Conservation (phyloP, 768 basidiomycete genomes). For the Leccinum rimulosum region DNA sequence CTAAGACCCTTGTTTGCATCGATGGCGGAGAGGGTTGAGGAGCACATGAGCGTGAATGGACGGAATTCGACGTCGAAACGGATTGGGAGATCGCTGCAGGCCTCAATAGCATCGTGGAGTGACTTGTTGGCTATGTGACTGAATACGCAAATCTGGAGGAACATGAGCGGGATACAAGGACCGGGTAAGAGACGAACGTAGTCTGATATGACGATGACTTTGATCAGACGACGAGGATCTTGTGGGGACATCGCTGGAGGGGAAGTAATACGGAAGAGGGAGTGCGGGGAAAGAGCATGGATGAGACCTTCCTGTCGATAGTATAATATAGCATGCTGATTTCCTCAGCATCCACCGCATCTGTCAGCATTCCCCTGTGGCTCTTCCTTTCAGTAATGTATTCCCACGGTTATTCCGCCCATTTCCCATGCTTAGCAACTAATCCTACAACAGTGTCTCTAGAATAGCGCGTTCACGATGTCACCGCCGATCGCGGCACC, state of each 20-base stretch:
- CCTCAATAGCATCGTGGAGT: constrained; percentile 36
- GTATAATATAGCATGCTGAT: constrained; percentile 28
- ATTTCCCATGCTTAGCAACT: constrained; percentile 22
- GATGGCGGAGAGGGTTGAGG: constrained; percentile 15
- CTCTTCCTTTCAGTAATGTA: constrained; percentile 15
- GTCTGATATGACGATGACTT: constrained; percentile 36
- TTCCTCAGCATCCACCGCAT: constrained; percentile 28
- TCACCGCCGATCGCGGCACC: constrained; percentile 46
- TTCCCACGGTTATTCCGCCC: constrained; percentile 19
- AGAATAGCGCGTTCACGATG: constrained; percentile 50
- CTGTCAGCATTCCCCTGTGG: constrained; percentile 32
- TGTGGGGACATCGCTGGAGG: constrained; percentile 19
- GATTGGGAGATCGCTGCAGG: constrained; percentile 32
- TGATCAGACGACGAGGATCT: constrained; percentile 19
- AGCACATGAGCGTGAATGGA: constrained; percentile 31
- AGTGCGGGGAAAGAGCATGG: constrained; percentile 21
- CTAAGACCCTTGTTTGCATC: constrained; percentile 20
- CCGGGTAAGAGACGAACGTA: constrained; percentile 24
- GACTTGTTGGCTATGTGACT: constrained; percentile 41
- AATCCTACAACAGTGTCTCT: constrained; percentile 11
- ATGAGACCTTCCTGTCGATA: constrained; percentile 26
- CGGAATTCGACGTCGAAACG: constrained; percentile 37
- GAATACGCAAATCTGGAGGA: constrained; percentile 31
- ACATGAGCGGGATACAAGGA: constrained; percentile 6
- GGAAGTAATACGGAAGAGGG: not conserved